These are phyloP conservation scores for Inonotus obliquus DNA, from an alignment of 1,284 basidiomycete species.

Conservation along the genomic window DNA sequence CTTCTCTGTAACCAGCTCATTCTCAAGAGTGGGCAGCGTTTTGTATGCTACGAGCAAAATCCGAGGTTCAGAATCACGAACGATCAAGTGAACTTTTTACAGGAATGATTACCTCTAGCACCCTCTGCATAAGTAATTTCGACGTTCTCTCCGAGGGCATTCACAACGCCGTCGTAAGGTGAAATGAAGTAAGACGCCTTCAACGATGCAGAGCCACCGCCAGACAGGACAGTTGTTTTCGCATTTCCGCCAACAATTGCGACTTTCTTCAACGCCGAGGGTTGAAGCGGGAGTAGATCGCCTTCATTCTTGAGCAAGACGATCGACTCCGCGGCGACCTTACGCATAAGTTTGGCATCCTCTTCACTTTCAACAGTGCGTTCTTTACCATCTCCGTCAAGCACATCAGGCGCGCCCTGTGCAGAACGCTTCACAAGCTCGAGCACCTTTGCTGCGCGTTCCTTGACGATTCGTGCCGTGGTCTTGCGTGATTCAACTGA, in stretches of 20 bases:
- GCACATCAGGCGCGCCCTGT: slow-evolving; percentile 54
- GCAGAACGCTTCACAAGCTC: slow-evolving; percentile 63
- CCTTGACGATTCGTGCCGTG: slow-evolving; percentile 58
- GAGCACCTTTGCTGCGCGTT: slow-evolving; percentile 61
- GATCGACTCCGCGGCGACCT: slow-evolving; percentile 59
- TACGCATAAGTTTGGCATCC: slow-evolving; percentile 57
- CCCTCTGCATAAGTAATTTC: slow-evolving; percentile 63
- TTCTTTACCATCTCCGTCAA: slow-evolving; percentile 65
- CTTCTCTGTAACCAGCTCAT: slow-evolving; percentile 51
- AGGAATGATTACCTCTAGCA: slow-evolving; percentile 40
- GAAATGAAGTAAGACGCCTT: slow-evolving; percentile 69
- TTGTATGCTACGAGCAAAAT: slow-evolving; percentile 42
- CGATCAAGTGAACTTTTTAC: neutral
- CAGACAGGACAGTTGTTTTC: slow-evolving; percentile 60
- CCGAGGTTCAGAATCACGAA: neutral
- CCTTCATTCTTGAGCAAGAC: slow-evolving; percentile 72
- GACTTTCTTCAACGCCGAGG: slow-evolving; percentile 52
- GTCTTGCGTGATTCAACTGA: slow-evolving; percentile 62
- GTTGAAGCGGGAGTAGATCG: slow-evolving; percentile 55
- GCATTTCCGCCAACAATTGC: slow-evolving; percentile 78
- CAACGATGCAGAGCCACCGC: slow-evolving; percentile 73
- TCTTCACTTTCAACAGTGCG: slow-evolving; percentile 54
- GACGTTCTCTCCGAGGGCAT: slow-evolving; percentile 41
- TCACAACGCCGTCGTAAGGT: slow-evolving; percentile 66
- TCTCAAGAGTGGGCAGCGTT: slow-evolving; percentile 60